Base-by-base conservation (phyloP, 164 flowering plant genomes). In the Stephania cephalantha region DNA sequence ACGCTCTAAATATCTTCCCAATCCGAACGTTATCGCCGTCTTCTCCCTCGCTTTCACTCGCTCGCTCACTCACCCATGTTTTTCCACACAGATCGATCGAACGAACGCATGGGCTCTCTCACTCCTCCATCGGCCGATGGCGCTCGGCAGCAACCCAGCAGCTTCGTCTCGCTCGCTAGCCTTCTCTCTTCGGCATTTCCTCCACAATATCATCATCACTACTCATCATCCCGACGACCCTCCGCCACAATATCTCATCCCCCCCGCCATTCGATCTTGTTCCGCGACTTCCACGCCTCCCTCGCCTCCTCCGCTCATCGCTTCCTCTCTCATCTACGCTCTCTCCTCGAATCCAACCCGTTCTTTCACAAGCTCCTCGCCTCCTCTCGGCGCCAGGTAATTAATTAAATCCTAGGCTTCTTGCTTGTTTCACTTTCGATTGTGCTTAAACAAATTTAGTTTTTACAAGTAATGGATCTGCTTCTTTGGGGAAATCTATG, bases 261-360 rank as follows among this genome's bases (percentile, higher is more conserved):
- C 45, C 31, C 64, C 53, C 73, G 58, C n/a, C 72, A 66, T 68
- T 44, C 74, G 46, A 45, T 71, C 46, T 10, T 31, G 2, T n/a
- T 78, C 61, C 52, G 17, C 5, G 20, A 69, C 64, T 25, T 71
- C 11, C 90, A 82, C 2, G 53, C 52, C 9, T 82, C 85, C 4
- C 20, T 85, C 44, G 2, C 55, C 13, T 79, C 86, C 0, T 64
- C 85, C 2, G 80, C 83, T 52, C 84, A 87, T 25, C 79, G 70
- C 2, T 88, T 79, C 31, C 45, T 81, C 42, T 72, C 65, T 9
- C 65, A 77, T 31, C 22, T 87, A 18, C 82, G 80, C 35, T 61
- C 74, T 5, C 66, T 85, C 20, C 84, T 82, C 58, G 82, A 86
- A 61, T 74, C 67, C 8, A 86, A 84, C 70, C 88, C 88, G 2